Conservation (phyloP, 2,329 filamentous ascomycete species). For the Ustulina deusta region DNA sequence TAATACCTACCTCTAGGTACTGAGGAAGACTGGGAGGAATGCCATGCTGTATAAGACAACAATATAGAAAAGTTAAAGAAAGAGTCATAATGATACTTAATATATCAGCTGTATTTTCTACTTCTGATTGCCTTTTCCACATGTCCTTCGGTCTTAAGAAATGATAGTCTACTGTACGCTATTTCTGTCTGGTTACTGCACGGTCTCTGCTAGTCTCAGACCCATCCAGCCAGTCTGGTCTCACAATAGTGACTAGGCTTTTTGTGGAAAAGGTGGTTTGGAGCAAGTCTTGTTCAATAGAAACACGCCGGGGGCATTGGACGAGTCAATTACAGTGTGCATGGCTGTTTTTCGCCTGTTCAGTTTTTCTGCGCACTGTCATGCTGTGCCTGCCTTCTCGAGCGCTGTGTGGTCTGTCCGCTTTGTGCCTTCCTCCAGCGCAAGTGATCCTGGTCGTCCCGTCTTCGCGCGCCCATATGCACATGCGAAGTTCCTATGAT, state of each 20-base stretch:
- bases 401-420: constrained; percentile 18
- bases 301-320: constrained; percentile 13
- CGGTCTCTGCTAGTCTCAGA: constrained; percentile 11
- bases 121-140: too few relatives aligned
- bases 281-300: constrained; percentile 24
- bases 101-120: too few relatives aligned
- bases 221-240: constrained; percentile 23
- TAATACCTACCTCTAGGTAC: too few relatives aligned
- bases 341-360: background rate
- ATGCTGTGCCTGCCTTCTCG: constrained; percentile 8
- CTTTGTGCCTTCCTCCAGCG: constrained; percentile 39
- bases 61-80: background rate
- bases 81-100: background rate
- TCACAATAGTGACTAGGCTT: constrained; percentile 23
- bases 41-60: constrained; percentile 1
- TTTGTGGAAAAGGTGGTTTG: constrained; percentile 26
- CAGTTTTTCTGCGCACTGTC: constrained; percentile 19
- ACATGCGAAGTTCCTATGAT: constrained; percentile 44
- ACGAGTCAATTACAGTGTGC: constrained; percentile 30
- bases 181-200: background rate
- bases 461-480: constrained; percentile 40
- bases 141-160: background rate
- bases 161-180: background rate
- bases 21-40: background rate
- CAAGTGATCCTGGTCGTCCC: constrained; percentile 46